phyloP scores from a whole-genome alignment of 306 rosid genomes.

The Coriaria nepalensis region DNA sequence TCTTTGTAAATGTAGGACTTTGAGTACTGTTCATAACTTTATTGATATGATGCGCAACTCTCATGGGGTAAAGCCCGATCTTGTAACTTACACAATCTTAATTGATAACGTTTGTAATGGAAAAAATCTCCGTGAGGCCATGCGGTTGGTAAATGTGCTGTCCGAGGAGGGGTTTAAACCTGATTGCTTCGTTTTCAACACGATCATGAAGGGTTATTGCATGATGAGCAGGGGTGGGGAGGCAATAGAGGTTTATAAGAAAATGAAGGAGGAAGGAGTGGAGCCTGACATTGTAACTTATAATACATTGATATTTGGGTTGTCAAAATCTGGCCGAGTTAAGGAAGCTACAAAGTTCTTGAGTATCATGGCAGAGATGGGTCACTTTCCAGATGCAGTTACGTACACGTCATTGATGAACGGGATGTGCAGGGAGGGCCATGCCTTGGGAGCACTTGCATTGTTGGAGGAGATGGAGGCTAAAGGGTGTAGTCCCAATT shows the following conservation, averaged over 20 bases:
- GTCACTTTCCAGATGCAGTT: conserved; percentile 58
- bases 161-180: conserved; percentile 68
- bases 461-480: conserved; percentile 69
- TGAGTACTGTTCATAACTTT: conserved; percentile 36
- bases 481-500: conserved; percentile 57
- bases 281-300: conserved; percentile 79
- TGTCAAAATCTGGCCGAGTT: conserved; percentile 54
- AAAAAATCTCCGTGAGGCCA: conserved; percentile 61
- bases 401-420: conserved; percentile 84
- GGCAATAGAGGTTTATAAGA: conserved; percentile 55
- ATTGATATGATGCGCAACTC: conserved; percentile 40
- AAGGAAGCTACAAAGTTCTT: conserved; percentile 56
- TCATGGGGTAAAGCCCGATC: conserved; percentile 49
- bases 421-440: conserved; percentile 73
- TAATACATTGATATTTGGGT: conserved; percentile 69
- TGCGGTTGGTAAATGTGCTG: conserved; percentile 42
- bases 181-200: conserved; percentile 63
- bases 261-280: conserved; percentile 68
- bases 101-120: conserved; percentile 73
- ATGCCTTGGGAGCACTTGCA: conserved; percentile 43
- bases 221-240: conserved; percentile 58
- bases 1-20: conserved; percentile 41
- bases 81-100: conserved; percentile 62
- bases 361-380: conserved; percentile 52
- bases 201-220: conserved; percentile 83